phyloP scores from a whole-genome alignment of 805 yeast species.

The Yamadazyma endophytica region DNA sequence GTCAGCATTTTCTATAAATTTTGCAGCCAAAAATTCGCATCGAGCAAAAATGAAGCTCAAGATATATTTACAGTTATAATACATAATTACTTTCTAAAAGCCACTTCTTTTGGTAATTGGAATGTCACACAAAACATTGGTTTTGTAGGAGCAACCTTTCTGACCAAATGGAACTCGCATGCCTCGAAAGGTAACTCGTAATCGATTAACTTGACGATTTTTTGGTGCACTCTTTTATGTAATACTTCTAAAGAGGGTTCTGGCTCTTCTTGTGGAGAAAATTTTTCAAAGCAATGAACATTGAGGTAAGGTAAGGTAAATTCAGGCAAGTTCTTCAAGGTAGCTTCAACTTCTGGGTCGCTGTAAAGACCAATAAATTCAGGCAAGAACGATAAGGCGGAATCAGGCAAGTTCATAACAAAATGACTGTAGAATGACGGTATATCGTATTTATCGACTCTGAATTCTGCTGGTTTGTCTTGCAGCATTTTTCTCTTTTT shows the following conservation, averaged over 20 bases:
- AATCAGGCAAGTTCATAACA: conserved; percentile 95
- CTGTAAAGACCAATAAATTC: conserved; percentile 72
- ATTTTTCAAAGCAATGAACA: conserved; percentile 91
- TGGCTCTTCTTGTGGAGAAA: conserved; percentile 59
- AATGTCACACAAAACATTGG: conserved; percentile 92
- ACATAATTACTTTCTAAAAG: conserved; percentile 36
- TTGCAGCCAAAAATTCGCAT: neutral
- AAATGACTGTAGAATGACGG: conserved; percentile 65
- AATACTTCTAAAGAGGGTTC: conserved; percentile 70
- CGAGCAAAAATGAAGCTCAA: neutral
- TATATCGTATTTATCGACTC: conserved; percentile 23
- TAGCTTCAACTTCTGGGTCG: conserved; percentile 31
- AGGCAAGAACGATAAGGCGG: conserved; percentile 78
- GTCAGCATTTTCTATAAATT: conserved; percentile 17
- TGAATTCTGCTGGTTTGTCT: conserved; percentile 28
- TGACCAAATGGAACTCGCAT: conserved; percentile 72
- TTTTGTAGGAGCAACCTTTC: conserved; percentile 95
- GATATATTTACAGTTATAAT: too few relatives aligned
- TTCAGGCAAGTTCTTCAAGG: conserved; percentile 34
- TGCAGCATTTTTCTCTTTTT: conserved; percentile 36
- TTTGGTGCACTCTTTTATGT: conserved; percentile 58
- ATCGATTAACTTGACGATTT: conserved; percentile 40
- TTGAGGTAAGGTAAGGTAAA: conserved; percentile 72
- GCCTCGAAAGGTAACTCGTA: conserved; percentile 45
- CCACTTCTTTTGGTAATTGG: conserved; percentile 63